Percentiles rank a stretch among this genome's conserved stretches.
These are phyloP conservation scores for Jatropha multifida DNA, from an alignment of 441 rosid species.

Conservation along the genomic window DNA sequence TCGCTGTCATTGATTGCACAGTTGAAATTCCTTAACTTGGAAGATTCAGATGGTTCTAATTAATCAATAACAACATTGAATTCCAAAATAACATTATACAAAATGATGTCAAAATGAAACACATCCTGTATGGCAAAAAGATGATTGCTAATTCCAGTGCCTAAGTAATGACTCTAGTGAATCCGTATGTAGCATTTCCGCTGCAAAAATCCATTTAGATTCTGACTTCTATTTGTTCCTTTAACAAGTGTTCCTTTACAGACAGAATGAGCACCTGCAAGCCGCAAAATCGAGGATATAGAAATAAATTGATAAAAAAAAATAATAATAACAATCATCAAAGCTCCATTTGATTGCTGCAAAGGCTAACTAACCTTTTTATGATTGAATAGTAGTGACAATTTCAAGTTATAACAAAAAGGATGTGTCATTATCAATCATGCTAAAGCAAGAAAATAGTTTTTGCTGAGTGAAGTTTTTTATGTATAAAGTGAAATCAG, in stretches of 20 bases:
- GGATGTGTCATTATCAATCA: not conserved
- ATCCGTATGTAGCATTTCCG: not conserved
- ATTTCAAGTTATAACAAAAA: not conserved
- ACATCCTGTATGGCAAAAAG: too few species aligned
- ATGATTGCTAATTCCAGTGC: not conserved
- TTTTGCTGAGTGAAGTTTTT: not conserved
- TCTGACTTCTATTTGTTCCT: slow-evolving; percentile 78
- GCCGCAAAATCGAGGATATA: slow-evolving; percentile 13
- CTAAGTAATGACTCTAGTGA: not conserved
- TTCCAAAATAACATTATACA: not conserved
- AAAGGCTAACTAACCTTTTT: not conserved
- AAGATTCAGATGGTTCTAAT: too few species aligned
- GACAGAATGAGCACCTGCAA: slow-evolving; percentile 75
- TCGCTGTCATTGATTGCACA: too few species aligned
- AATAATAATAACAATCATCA: not conserved
- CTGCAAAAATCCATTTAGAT: slow-evolving; percentile 5
- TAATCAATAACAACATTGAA: too few species aligned
- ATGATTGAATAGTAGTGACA: not conserved
- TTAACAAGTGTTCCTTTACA: slow-evolving; percentile 75
- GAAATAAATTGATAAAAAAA: not conserved
- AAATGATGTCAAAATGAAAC: not conserved
- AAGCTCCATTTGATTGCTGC: not conserved
- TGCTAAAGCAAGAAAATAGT: not conserved
- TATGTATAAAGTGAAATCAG: not conserved
- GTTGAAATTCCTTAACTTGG: too few species aligned